phyloP scores from a whole-genome alignment of 768 basidiomycete species.

The Pisolithus microcarpus region DNA sequence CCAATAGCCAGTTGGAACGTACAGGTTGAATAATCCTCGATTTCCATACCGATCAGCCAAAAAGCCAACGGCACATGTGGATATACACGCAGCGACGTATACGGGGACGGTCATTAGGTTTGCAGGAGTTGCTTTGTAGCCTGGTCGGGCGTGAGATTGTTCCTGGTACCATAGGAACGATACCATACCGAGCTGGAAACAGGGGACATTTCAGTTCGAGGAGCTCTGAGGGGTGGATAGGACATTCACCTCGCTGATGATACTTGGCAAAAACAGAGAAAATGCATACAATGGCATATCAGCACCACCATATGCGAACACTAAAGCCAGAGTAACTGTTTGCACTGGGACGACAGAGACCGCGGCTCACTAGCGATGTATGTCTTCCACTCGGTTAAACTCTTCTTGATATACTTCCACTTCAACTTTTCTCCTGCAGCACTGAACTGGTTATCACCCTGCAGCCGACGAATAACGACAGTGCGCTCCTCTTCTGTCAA shows the following conservation, averaged over 20 bases:
- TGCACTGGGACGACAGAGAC: neutral
- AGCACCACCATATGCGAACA: conserved; percentile 47
- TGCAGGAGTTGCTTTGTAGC: conserved; percentile 62
- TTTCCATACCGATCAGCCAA: conserved; percentile 53
- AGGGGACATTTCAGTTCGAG: neutral
- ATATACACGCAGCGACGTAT: conserved; percentile 59
- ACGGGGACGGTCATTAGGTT: conserved; percentile 76
- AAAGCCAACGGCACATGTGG: conserved; percentile 60
- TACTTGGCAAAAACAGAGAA: conserved; percentile 70
- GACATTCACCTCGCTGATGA: conserved; percentile 53
- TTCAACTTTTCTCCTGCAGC: conserved; percentile 61
- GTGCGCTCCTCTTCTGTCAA: conserved; percentile 51
- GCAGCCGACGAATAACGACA: conserved; percentile 57
- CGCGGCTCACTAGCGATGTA: conserved; percentile 35
- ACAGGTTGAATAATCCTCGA: conserved; percentile 63
- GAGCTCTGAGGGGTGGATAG: too few relatives aligned
- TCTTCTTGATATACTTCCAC: conserved; percentile 51
- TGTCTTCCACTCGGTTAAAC: conserved; percentile 68
- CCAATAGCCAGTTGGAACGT: conserved; percentile 13
- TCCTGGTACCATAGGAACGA: neutral
- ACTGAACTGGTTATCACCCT: conserved; percentile 62
- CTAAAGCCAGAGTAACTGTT: conserved; percentile 23
- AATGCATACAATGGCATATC: conserved; percentile 73
- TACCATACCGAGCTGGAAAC: conserved; percentile 34
- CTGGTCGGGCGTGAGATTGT: conserved; percentile 23